Conservation (phyloP, 768 basidiomycete genomes). For the Rhodosporidiobolus odoratus region DNA sequence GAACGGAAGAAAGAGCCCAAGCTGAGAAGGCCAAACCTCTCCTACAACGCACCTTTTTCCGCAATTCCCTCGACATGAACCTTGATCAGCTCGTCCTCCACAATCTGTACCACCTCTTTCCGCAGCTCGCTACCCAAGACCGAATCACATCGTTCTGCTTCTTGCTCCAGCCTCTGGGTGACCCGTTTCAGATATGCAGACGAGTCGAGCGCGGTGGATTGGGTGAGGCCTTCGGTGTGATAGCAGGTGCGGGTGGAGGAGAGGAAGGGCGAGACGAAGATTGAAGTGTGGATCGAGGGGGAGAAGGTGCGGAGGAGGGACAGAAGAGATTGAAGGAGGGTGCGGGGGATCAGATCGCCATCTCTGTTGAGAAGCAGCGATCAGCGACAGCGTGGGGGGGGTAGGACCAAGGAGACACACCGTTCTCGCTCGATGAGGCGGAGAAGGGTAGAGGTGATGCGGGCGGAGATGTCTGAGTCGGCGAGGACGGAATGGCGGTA, state of each 20-base stretch:
- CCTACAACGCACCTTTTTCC: constrained; percentile 35
- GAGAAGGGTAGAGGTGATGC: constrained; percentile 52
- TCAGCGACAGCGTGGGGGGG: neutral
- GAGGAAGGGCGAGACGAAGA: constrained; percentile 75
- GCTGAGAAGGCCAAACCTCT: neutral
- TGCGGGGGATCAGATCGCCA: constrained; percentile 82
- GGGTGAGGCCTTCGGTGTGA: constrained; percentile 61
- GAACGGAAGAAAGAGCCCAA: neutral
- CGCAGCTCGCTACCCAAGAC: constrained; percentile 24
- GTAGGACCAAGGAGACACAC: constrained; percentile 43
- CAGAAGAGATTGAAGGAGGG: constrained; percentile 62
- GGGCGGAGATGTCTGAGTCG: constrained; percentile 50
- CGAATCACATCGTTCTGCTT: constrained; percentile 53
- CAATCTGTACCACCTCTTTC: constrained; percentile 53
- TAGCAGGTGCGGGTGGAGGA: constrained; percentile 72
- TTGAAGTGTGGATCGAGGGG: constrained; percentile 63
- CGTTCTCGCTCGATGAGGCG: constrained; percentile 60
- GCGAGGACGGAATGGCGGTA: constrained; percentile 57
- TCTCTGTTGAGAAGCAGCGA: constrained; percentile 58
- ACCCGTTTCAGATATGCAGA: constrained; percentile 60
- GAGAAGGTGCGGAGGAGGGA: constrained; percentile 37
- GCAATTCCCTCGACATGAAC: constrained; percentile 52
- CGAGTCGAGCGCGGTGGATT: constrained; percentile 68
- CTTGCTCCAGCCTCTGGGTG: constrained; percentile 69
- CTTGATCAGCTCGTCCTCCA: constrained; percentile 56